A percentile compares a stretch with the other conserved stretches of the same genome.
These are phyloP conservation scores for Oldenlandia corymbosa DNA, from an alignment of 257 asterid species.

Conservation along the genomic window DNA sequence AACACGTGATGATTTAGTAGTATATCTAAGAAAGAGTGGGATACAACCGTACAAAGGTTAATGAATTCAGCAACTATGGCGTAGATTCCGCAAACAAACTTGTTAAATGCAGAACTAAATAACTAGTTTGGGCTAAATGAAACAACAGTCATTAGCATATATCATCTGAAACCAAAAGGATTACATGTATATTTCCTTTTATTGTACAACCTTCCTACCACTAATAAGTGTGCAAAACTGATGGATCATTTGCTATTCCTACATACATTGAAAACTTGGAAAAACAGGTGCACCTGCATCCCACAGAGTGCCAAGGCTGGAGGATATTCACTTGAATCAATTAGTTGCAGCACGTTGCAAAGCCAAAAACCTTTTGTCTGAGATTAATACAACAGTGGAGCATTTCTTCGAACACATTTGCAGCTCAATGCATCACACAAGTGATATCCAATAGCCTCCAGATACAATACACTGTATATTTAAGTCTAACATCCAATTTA, in stretches of 20 bases:
- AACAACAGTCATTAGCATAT: background rate
- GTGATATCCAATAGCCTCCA: background rate
- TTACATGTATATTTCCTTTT: background rate
- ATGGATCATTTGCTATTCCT: background rate
- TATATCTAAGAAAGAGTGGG: no score
- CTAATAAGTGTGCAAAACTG: background rate
- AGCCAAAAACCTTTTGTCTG: no score
- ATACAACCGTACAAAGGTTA: no score
- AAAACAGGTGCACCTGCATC: background rate
- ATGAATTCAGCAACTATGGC: background rate
- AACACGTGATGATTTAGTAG: no score
- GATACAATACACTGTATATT: background rate
- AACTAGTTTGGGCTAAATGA: background rate
- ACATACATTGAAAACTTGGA: background rate
- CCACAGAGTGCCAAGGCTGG: background rate
- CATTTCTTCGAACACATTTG: background rate
- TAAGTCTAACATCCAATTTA: background rate
- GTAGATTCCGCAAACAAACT: background rate
- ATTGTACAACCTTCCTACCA: background rate
- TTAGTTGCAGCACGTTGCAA: background rate
- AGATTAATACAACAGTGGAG: background rate
- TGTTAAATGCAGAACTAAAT: no score
- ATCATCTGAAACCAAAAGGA: background rate
- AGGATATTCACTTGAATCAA: background rate
- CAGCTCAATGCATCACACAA: background rate